Base-by-base conservation (phyloP, 1,284 basidiomycete species). In the Heimioporus punctisporus region DNA sequence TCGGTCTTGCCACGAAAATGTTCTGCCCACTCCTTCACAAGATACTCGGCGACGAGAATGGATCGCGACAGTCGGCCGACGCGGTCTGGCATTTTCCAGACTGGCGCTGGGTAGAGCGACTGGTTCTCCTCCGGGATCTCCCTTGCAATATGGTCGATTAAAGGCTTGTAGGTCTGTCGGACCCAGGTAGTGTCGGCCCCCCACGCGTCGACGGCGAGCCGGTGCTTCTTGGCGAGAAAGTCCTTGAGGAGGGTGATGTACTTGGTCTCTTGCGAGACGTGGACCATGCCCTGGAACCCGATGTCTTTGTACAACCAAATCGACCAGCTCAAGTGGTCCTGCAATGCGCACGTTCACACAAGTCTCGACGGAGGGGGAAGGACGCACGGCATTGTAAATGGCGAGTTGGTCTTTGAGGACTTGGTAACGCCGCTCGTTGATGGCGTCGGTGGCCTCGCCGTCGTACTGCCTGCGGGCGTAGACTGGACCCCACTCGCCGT, bases 221-320 rank as follows among this genome's bases (percentile, higher is more conserved):
- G 74, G 64, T 87, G 77, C 64, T 87, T 88, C 72, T 81, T 84
- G 28, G 73, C 73, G 21, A 91, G 77, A 76, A 90, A 90, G 28
- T 77, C 74, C 52, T 76, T 72, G 69, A 91, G 78, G 26, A 84
- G 79, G 49, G 74, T 74, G 76, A 87, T 85, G 74, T 91, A 93
- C 0, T 86, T 76, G n/a, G 88, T 88, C 17, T 84, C 78, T 43
- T 75, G 78, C 21, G 82, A 81, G 56, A 87, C 80, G 63, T 90
- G 82, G 25, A 90, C 85, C 88, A 93, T 91, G 41, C 91, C 86
- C 68, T 92, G 90, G 76, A 89, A 92, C 4, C 91, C 90, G 55
- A 92, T 90, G 67, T 93, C 88, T 66, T 93, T 93, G 78, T 91
- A 93, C 19, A 91, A 70, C 91, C 92, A 93, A 68, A 93, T 93